Conservation (phyloP, 352 stramenopile species). For the Globisporangium radiosum region DNA sequence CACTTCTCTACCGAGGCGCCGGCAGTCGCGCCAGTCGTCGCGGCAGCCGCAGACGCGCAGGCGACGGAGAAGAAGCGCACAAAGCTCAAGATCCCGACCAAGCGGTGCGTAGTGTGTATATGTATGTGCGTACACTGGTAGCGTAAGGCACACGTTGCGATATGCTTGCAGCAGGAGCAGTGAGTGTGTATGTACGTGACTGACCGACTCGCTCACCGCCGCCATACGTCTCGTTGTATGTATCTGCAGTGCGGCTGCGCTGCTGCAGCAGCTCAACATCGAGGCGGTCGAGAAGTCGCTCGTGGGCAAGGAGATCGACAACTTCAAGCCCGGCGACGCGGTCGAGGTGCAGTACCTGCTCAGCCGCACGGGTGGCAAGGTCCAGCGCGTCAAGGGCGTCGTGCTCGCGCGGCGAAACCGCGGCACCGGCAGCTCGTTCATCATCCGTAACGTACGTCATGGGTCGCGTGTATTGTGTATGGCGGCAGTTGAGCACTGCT, state of each 20-base stretch:
- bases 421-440: conserved; percentile 74
- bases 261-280: conserved; percentile 63
- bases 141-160: neutral
- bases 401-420: conserved; percentile 77
- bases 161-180: neutral
- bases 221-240: neutral
- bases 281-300: conserved; percentile 62
- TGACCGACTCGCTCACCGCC: neutral
- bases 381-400: conserved; percentile 75
- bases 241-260: conserved; percentile 25
- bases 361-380: conserved; percentile 60
- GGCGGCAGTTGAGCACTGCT: neutral
- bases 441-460: conserved; percentile 75
- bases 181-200: neutral
- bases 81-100: conserved; percentile 82
- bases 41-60: conserved; percentile 10
- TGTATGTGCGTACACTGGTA: neutral
- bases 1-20: conserved; percentile 36
- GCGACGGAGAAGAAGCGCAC: conserved; percentile 33
- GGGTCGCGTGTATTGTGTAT: neutral
- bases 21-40: conserved; percentile 2
- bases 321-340: conserved; percentile 70
- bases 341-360: conserved; percentile 81
- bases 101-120: conserved; percentile 26
- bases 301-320: conserved; percentile 56